Evolutionary conservation across 2,329 filamentous ascomycete species (phyloP).

Genomic region (Trichoderma hamatum): DNA sequence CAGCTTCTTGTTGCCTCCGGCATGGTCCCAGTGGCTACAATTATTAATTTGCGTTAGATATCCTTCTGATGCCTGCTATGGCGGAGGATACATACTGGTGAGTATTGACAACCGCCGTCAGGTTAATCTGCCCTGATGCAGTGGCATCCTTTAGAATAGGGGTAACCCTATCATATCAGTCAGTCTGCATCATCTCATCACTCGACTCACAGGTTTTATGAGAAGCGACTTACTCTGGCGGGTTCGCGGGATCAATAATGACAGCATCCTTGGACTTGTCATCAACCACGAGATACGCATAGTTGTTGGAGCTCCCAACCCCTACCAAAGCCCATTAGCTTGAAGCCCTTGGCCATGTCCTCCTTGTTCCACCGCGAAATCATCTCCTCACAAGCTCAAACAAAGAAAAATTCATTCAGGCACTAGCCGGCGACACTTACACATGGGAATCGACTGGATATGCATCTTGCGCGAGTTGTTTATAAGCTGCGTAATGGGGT

Average conservation of each 20-base stretch:
- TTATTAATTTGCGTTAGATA: background rate
- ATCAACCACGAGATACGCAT: conserved; percentile 80
- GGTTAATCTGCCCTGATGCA: conserved; percentile 70
- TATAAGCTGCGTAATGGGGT: background rate
- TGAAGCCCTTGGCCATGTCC: background rate
- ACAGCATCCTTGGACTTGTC: conserved; percentile 77
- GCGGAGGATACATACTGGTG: conserved; percentile 73
- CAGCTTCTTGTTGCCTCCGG: conserved; percentile 85
- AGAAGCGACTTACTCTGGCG: conserved; percentile 63
- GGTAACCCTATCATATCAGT: conserved; percentile 50
- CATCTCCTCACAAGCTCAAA: background rate
- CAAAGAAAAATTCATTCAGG: background rate
- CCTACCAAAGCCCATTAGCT: conserved; percentile 50
- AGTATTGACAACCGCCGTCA: conserved; percentile 91
- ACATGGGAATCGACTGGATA: conserved; percentile 88
- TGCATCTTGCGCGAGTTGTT: conserved; percentile 61
- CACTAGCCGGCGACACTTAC: conserved; percentile 53
- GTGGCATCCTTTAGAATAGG: conserved; percentile 74
- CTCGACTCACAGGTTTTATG: background rate
- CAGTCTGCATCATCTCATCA: conserved; percentile 1
- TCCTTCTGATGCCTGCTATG: conserved; percentile 1
- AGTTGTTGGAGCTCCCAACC: conserved; percentile 79
- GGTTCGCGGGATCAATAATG: conserved; percentile 80
- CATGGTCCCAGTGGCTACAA: conserved; percentile 85
- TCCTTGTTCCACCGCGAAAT: background rate